Conservation (phyloP, 345 rosid genomes). For the Orychophragmus violaceus region DNA sequence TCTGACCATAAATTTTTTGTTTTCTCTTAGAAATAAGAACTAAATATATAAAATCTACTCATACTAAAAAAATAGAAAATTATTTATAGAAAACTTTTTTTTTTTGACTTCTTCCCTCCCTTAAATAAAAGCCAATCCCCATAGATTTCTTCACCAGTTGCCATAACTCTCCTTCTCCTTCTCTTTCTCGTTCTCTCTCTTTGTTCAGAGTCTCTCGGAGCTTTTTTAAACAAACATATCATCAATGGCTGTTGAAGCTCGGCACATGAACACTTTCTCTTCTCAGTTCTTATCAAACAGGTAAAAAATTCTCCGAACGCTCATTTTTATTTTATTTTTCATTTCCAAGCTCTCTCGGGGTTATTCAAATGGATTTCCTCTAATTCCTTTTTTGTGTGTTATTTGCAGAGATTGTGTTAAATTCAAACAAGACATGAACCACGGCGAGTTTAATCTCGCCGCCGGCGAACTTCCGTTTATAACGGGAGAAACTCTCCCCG, state of each 20-base stretch:
- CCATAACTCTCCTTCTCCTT: slow-evolving; percentile 20
- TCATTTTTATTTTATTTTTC: not conserved
- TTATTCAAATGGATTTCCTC: not conserved
- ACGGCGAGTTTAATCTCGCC: slow-evolving; percentile 37
- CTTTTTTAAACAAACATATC: slow-evolving; percentile 14
- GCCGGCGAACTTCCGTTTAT: slow-evolving; percentile 28
- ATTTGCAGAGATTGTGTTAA: slow-evolving; percentile 43
- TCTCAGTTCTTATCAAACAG: slow-evolving; percentile 38
- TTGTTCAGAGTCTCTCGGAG: slow-evolving; percentile 15
- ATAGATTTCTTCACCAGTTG: slow-evolving; percentile 24
- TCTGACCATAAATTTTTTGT: not conserved
- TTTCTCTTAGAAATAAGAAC: not conserved
- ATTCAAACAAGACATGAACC: slow-evolving; percentile 36
- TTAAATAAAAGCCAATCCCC: slow-evolving; percentile 33
- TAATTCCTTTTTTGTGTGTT: not conserved
- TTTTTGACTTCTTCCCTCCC: slow-evolving; percentile 37
- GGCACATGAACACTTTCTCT: slow-evolving; percentile 38
- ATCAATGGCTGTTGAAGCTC: slow-evolving; percentile 58
- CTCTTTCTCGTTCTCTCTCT: slow-evolving; percentile 11
- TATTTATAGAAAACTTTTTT: slow-evolving; percentile 26
- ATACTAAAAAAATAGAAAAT: not conserved
- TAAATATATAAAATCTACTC: not conserved
- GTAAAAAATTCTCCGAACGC: slow-evolving; percentile 9
- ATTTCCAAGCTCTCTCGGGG: not conserved
- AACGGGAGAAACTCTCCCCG: slow-evolving; percentile 33